A percentile compares a stretch with the other conserved stretches of the same genome.
Evolutionary conservation across 768 basidiomycete species (phyloP).

Genomic region (Cystobasidium onofrii): DNA sequence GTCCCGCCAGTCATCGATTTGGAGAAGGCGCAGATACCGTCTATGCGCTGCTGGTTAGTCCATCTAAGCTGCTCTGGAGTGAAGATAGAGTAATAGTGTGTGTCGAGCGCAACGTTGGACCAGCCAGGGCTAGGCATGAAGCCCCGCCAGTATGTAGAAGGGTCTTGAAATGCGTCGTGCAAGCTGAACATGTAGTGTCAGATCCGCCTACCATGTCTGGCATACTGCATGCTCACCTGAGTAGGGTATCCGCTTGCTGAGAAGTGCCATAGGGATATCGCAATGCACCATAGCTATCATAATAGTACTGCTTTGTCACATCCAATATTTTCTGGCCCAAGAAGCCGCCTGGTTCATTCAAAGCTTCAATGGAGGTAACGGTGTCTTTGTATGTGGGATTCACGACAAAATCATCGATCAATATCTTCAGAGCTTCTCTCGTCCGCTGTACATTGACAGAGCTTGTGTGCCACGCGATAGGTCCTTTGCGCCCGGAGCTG

Average conservation of each 20-base stretch:
- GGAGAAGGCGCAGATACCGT: background rate
- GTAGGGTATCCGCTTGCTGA: slow-evolving; percentile 12
- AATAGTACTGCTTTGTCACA: slow-evolving; percentile 25
- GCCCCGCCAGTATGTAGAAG: slow-evolving; percentile 8
- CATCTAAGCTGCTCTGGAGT: background rate
- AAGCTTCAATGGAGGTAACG: slow-evolving; percentile 12
- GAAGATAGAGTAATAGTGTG: slow-evolving; percentile 29
- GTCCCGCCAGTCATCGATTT: background rate
- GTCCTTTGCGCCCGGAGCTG: slow-evolving; percentile 20
- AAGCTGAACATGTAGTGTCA: background rate
- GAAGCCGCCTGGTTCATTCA: slow-evolving; percentile 34
- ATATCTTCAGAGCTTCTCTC: background rate
- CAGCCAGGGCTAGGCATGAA: slow-evolving; percentile 22
- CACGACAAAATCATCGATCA: slow-evolving; percentile 32
- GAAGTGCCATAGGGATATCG: slow-evolving; percentile 11
- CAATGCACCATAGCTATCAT: slow-evolving; percentile 11
- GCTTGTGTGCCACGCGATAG: slow-evolving; percentile 22
- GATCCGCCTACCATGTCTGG: background rate
- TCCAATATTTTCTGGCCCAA: slow-evolving; percentile 20
- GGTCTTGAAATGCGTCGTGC: slow-evolving; percentile 13
- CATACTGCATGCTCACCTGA: slow-evolving; percentile 7
- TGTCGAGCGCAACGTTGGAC: slow-evolving; percentile 27
- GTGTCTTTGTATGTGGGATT: slow-evolving; percentile 17
- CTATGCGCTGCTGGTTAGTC: slow-evolving; percentile 1
- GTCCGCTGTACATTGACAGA: slow-evolving; percentile 27